phyloP scores from a whole-genome alignment of 2,329 filamentous ascomycete genomes.

The Aspergillus pseudoglaucus region DNA sequence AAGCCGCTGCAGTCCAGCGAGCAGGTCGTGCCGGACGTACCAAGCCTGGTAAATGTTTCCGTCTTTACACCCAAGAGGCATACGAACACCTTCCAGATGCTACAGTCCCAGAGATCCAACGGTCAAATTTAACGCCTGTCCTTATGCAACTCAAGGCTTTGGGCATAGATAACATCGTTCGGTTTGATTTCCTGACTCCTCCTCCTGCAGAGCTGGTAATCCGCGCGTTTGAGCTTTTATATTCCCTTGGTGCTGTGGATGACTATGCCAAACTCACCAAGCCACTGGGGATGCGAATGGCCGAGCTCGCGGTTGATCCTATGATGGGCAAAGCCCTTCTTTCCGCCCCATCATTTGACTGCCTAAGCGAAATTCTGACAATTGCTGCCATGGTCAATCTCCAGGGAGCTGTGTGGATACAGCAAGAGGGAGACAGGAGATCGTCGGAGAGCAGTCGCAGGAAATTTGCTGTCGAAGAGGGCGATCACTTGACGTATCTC shows the following conservation, averaged over 20 bases:
- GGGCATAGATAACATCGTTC: slow-evolving; percentile 87
- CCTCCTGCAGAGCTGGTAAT: slow-evolving; percentile 80
- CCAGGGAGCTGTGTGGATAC: slow-evolving; percentile 75
- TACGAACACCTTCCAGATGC: slow-evolving; percentile 62
- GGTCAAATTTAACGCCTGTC: slow-evolving; percentile 81
- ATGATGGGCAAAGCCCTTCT: slow-evolving; percentile 92
- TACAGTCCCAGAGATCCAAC: slow-evolving; percentile 83
- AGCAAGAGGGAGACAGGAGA: slow-evolving; percentile 70
- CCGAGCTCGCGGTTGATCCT: slow-evolving; percentile 84
- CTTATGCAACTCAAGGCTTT: slow-evolving; percentile 89
- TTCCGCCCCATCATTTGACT: slow-evolving; percentile 66
- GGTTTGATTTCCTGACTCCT: slow-evolving; percentile 81
- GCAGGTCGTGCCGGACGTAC: slow-evolving; percentile 86
- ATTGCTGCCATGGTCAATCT: slow-evolving; percentile 93
- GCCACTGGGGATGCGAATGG: slow-evolving; percentile 84
- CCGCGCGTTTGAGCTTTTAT: slow-evolving; percentile 81
- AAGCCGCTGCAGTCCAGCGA: slow-evolving; percentile 86
- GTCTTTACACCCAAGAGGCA: slow-evolving; percentile 75
- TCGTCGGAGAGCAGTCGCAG: slow-evolving; percentile 65
- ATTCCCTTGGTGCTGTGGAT: slow-evolving; percentile 78
- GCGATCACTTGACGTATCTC: slow-evolving; percentile 84
- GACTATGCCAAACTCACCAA: slow-evolving; percentile 84
- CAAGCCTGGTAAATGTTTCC: slow-evolving; percentile 85
- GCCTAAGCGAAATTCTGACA: slow-evolving; percentile 76
- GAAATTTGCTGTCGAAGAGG: slow-evolving; percentile 86